Percentiles rank a stretch among this genome's conserved stretches.
Evolutionary conservation across 108 stramenopile species (phyloP).

Genomic region (Heterococcus sp.): DNA sequence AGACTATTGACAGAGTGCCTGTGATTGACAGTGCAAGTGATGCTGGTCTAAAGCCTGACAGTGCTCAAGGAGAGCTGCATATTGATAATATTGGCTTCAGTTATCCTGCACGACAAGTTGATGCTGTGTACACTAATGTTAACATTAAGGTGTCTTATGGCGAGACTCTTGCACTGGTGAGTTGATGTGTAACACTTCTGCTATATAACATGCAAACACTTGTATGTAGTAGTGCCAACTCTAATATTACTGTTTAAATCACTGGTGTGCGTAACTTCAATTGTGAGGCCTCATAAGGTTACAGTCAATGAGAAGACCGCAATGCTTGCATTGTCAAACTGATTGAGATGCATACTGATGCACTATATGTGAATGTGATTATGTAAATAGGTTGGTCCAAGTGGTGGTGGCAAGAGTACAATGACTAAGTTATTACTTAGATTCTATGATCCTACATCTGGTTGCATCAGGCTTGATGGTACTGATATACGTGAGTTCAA

Average conservation of each 20-base stretch:
- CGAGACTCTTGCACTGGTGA: slow-evolving; percentile 62
- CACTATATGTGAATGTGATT: not conserved
- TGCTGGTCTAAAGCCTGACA: slow-evolving; percentile 12
- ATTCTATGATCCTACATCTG: slow-evolving; percentile 69
- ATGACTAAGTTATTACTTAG: slow-evolving; percentile 66
- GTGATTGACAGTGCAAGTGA: slow-evolving; percentile 15
- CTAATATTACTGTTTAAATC: too few relatives aligned
- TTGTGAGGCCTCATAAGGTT: too few relatives aligned
- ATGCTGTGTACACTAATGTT: slow-evolving; percentile 4
- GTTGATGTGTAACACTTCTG: too few relatives aligned
- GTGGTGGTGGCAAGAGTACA: slow-evolving; percentile 64
- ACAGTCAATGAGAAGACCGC: too few relatives aligned
- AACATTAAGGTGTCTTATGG: slow-evolving; percentile 10
- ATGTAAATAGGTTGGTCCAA: slow-evolving; percentile 73
- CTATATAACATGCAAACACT: too few relatives aligned
- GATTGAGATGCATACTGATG: too few relatives aligned
- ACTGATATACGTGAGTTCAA: slow-evolving; percentile 43
- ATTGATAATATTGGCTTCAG: slow-evolving; percentile 16
- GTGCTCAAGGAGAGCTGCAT: slow-evolving; percentile 10
- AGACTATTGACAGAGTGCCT: slow-evolving; percentile 22
- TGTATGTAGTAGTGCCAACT: too few relatives aligned
- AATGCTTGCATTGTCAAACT: too few relatives aligned
- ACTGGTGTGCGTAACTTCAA: too few relatives aligned
- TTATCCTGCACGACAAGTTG: slow-evolving; percentile 26
- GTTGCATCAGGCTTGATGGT: slow-evolving; percentile 61